Percentiles rank a stretch among this genome's conserved stretches.
phyloP scores from a whole-genome alignment of 2,329 filamentous ascomycete species.

The Sarocladium brachiariae region DNA sequence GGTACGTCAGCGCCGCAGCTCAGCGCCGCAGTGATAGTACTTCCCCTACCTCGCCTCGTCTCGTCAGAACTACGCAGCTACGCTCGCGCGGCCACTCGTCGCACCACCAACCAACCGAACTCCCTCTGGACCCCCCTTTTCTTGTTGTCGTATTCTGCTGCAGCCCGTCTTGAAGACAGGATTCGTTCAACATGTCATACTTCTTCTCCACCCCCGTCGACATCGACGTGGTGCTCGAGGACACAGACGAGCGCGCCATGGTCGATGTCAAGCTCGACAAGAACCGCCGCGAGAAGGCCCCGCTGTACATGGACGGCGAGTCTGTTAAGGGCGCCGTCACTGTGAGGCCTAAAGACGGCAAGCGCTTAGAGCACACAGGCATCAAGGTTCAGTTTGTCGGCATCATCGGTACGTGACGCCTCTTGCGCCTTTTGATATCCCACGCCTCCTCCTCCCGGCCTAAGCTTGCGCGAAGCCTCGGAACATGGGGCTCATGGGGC shows the following conservation, averaged over 20 bases:
- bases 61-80: background rate
- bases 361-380: constrained; percentile 93
- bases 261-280: constrained; percentile 99
- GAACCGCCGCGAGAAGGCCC: constrained; percentile 92
- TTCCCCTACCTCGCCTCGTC: constrained; percentile 10
- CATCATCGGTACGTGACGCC: constrained; percentile 68
- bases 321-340: constrained; percentile 96
- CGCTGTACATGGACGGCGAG: constrained; percentile 95
- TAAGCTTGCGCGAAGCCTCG: no score
- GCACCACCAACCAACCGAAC: constrained; percentile 3
- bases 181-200: constrained; percentile 67
- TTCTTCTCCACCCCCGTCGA: constrained; percentile 98
- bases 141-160: no score
- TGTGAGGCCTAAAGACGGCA: constrained; percentile 93
- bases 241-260: constrained; percentile 87
- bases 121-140: no score
- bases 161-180: no score
- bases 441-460: no score
- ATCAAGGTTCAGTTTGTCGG: constrained; percentile 99
- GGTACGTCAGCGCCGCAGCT: constrained; percentile 27
- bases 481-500: no score
- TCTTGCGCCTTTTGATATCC: constrained; percentile 11
- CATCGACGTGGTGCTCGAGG: constrained; percentile 96
- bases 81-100: constrained; percentile 4
- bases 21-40: constrained; percentile 3